Base-by-base conservation (phyloP, 1,284 basidiomycete species). In the Rhodotorula mucilaginosa region DNA sequence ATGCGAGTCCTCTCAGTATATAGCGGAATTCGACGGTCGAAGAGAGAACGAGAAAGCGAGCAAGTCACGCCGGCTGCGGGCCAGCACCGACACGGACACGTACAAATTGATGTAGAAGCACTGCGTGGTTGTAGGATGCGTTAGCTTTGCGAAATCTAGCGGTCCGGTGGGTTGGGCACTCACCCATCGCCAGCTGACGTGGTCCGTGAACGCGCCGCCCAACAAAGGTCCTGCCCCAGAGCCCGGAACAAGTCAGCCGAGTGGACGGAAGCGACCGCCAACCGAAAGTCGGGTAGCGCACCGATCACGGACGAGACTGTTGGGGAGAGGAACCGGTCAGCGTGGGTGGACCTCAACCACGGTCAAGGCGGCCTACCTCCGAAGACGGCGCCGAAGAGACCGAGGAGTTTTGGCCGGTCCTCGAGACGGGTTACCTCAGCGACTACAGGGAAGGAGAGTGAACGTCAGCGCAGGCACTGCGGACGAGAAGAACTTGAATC, bases 121-220 rank as follows among this genome's bases (percentile, higher is more conserved):
- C 23, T 26, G 34, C 34, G 34, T 34, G 34, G n/a, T 21, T n/a
- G 16, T n/a, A n/a, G 19, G 16, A n/a, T 21, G 3, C 16, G 49
- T 10, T 19, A 51, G 49, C 7, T n/a, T 5, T n/a, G 49, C 15
- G 8, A 51, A 19, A 23, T 10, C 16, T 21, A 19, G 49, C 8
- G 7, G 19, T 51, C 19, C 49, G 49, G 3, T 3, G 21, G n/a
- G 5, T 3, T 5, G n/a, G 59, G 46, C 47, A 68, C 61, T 61
- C 62, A 51, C 49, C 65, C 65, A 67, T 3, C 84, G 76, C 84
- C 84, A 85, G 1, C 80, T 79, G 48, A 82, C 81, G 26, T 79
- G 79, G 65, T 84, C 81, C 31, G 83, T 83, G 73, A 84, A 84
- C 7, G 80, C 83, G 51, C 82, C 83, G 23, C 76, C 75, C n/a